Percentiles rank a stretch among this genome's conserved stretches.
Evolutionary conservation across 108 stramenopile genomes (phyloP).

Genomic region (Cyclostephanos invisitatus): DNA sequence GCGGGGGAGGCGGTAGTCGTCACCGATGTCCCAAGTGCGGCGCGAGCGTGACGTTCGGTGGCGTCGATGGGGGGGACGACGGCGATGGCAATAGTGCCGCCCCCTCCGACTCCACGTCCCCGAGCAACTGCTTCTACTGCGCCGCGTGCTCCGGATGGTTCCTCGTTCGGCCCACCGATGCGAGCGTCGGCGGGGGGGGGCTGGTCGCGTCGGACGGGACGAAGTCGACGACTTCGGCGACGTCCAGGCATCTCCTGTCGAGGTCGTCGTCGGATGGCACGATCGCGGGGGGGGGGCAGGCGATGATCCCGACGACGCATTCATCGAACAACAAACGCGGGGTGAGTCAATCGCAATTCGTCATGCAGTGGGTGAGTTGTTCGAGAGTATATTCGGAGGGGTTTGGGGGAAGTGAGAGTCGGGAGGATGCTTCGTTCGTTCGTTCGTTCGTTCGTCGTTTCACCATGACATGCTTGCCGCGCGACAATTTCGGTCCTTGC

Average conservation of each 20-base stretch:
- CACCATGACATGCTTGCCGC: background rate
- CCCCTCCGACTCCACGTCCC: slow-evolving; percentile 49
- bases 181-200: background rate
- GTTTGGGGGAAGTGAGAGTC: background rate
- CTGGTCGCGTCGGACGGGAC: background rate
- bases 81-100: background rate
- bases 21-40: slow-evolving; percentile 82
- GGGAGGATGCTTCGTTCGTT: background rate
- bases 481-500: background rate
- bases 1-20: slow-evolving; percentile 40
- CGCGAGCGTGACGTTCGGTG: slow-evolving; percentile 66
- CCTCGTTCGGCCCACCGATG: slow-evolving; percentile 32
- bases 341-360: slow-evolving; percentile 45
- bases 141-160: slow-evolving; percentile 90
- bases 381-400: no score
- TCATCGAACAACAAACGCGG: slow-evolving; percentile 8
- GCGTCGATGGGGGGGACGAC: slow-evolving; percentile 9
- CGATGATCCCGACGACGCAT: slow-evolving; percentile 16
- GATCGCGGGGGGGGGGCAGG: slow-evolving; percentile 7
- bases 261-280: slow-evolving; percentile 11
- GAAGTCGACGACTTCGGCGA: background rate
- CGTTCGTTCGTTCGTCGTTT: background rate
- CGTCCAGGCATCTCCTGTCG: slow-evolving; percentile 18
- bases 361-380: slow-evolving; percentile 74
- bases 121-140: slow-evolving; percentile 88